phyloP scores from a whole-genome alignment of 2,329 filamentous ascomycete species.

The Sarocladium oryzae region DNA sequence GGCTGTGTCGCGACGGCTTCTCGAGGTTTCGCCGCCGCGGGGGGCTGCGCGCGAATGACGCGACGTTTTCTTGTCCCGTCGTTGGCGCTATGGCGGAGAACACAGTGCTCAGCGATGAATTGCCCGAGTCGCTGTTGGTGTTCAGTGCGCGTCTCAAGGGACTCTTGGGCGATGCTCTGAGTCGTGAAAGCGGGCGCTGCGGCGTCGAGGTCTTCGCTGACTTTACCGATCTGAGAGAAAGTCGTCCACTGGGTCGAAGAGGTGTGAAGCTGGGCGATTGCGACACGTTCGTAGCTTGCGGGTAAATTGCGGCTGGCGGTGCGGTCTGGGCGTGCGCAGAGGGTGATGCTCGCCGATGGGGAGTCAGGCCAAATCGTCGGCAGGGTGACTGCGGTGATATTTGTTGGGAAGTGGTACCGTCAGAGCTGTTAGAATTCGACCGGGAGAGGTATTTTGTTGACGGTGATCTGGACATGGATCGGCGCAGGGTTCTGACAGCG shows the following conservation, averaged over 20 bases:
- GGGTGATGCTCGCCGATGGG: constrained; percentile 25
- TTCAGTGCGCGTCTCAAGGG: constrained; percentile 73
- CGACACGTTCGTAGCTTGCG: constrained; percentile 23
- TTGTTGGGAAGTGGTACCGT: constrained; percentile 31
- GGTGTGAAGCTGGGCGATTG: constrained; percentile 54
- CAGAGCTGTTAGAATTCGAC: constrained; percentile 39
- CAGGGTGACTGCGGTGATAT: constrained; percentile 45
- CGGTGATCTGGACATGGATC: constrained; percentile 87
- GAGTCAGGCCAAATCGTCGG: constrained; percentile 34
- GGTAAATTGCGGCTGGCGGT: constrained; percentile 24
- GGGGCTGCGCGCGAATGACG: constrained; percentile 28
- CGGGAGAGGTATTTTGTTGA: constrained; percentile 67
- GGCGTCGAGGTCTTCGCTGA: constrained; percentile 50
- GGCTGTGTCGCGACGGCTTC: constrained; percentile 45
- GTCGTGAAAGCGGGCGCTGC: constrained; percentile 50
- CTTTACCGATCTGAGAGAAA: constrained; percentile 58
- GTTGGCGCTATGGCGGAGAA: constrained; percentile 29
- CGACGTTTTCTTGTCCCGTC: constrained; percentile 37
- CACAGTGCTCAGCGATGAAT: constrained; percentile 50
- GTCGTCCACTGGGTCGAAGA: constrained; percentile 59
- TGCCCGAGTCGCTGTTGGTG: constrained; percentile 64
- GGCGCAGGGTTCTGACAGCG: constrained; percentile 74
- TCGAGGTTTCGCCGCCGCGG: constrained; percentile 26
- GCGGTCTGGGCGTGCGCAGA: constrained; percentile 26
- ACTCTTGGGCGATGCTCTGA: constrained; percentile 69